Percentiles rank a stretch among this genome's conserved stretches.
These are phyloP conservation scores for Phytophthora meadii DNA, from an alignment of 352 stramenopile genomes.

Conservation along the genomic window DNA sequence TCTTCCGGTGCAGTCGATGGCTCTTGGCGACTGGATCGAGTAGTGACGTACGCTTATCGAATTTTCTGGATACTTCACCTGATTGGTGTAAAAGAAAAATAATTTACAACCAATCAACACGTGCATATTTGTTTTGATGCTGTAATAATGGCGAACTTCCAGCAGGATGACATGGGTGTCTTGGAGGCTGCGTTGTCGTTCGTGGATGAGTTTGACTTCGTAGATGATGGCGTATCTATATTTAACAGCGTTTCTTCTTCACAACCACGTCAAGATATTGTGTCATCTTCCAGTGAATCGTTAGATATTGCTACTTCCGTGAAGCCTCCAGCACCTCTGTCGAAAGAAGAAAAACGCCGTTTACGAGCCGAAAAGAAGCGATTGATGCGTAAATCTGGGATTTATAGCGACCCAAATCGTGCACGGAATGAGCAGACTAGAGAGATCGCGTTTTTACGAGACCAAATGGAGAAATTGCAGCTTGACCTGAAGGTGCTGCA, in stretches of 20 bases:
- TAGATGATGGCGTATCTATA: neutral
- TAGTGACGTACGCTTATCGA: conserved; percentile 22
- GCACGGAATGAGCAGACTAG: conserved; percentile 36
- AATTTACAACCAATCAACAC: conserved; percentile 7
- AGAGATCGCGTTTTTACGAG: conserved; percentile 48
- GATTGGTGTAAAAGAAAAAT: too few species aligned
- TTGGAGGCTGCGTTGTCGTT: conserved; percentile 34
- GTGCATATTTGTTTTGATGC: neutral
- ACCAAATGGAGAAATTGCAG: conserved; percentile 44
- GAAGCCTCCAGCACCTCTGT: neutral
- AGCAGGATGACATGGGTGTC: conserved; percentile 19
- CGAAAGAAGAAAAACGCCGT: conserved; percentile 20
- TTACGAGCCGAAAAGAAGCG: conserved; percentile 22
- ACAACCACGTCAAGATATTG: conserved; percentile 1
- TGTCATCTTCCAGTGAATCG: neutral
- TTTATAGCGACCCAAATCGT: conserved; percentile 38
- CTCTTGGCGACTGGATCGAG: conserved; percentile 5
- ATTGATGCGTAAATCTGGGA: conserved; percentile 9
- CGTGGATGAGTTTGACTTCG: conserved; percentile 34
- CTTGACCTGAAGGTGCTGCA: conserved; percentile 38
- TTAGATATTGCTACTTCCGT: neutral
- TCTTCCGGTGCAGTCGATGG: neutral
- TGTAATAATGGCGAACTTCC: conserved; percentile 10
- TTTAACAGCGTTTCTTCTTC: neutral
- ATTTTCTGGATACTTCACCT: conserved; percentile 26